phyloP scores from a whole-genome alignment of 1,139 yeast species.

The Nakaseomyces delphensis region DNA sequence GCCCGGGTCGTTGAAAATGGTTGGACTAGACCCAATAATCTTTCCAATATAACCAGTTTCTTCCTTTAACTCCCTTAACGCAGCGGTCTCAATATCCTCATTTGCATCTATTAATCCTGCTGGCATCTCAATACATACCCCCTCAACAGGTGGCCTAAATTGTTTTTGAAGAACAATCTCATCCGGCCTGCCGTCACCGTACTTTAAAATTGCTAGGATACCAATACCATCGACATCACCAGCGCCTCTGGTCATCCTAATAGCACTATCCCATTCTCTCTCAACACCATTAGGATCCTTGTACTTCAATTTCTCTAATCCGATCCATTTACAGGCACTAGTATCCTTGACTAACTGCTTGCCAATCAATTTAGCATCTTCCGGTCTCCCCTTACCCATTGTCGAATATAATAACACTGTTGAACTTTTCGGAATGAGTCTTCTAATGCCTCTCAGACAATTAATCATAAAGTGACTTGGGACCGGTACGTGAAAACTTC shows the following conservation, averaged over 20 bases:
- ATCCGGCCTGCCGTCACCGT: slow-evolving; percentile 41
- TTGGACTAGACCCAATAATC: slow-evolving; percentile 41
- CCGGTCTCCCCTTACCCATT: slow-evolving; percentile 33
- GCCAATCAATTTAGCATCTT: slow-evolving; percentile 34
- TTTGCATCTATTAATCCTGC: slow-evolving; percentile 88
- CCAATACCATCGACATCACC: slow-evolving; percentile 78
- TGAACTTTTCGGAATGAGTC: not conserved
- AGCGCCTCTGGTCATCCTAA: slow-evolving; percentile 68
- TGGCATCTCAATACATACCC: slow-evolving; percentile 85
- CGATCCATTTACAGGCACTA: slow-evolving; percentile 51
- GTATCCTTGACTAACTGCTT: slow-evolving; percentile 31
- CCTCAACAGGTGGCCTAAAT: slow-evolving; percentile 84
- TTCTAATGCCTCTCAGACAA: not conserved
- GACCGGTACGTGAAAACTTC: too few relatives aligned
- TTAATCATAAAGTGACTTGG: not conserved
- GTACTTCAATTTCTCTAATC: slow-evolving; percentile 55
- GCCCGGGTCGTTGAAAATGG: slow-evolving; percentile 84
- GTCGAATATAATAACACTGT: slow-evolving; percentile 6
- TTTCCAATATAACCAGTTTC: slow-evolving; percentile 81
- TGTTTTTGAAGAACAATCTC: slow-evolving; percentile 69
- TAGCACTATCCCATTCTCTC: slow-evolving; percentile 82
- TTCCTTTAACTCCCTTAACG: slow-evolving; percentile 76
- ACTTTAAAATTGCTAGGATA: slow-evolving; percentile 59
- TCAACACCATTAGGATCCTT: slow-evolving; percentile 54
- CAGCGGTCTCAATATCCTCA: slow-evolving; percentile 71